phyloP scores from a whole-genome alignment of 345 rosid species.

The Hibiscus mutabilis region DNA sequence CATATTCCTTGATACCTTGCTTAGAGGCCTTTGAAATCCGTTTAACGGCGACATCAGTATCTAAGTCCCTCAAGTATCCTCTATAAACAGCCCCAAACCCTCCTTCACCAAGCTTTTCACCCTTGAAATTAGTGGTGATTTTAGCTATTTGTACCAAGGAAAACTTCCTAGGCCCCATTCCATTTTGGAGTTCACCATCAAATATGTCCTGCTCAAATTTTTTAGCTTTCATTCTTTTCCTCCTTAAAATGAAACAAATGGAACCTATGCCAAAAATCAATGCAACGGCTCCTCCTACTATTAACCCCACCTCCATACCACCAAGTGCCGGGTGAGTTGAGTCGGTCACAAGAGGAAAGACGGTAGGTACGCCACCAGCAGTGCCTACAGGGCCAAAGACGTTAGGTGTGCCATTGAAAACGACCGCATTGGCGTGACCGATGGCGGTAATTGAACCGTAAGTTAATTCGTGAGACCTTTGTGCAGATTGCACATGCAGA shows the following conservation, averaged over 20 bases:
- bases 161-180: constrained; percentile 16
- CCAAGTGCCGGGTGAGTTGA: neutral
- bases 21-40: constrained; percentile 13
- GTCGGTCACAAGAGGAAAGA: neutral
- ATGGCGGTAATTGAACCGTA: too few species aligned
- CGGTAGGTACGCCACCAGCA: neutral
- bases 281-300: neutral
- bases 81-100: constrained; percentile 20
- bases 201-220: neutral
- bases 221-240: neutral
- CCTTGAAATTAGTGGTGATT: constrained; percentile 10
- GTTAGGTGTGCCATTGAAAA: neutral
- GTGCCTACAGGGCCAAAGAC: neutral
- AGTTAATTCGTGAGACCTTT: too few species aligned
- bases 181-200: neutral
- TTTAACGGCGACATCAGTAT: constrained; percentile 10
- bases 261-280: neutral
- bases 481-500: too few species aligned
- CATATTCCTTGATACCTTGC: constrained; percentile 22
- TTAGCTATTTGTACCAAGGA: constrained; percentile 9
- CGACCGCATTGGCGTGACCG: too few species aligned
- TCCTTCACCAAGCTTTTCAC: constrained; percentile 21
- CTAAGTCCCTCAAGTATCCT: constrained; percentile 9
- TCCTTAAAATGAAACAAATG: neutral
- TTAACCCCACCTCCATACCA: neutral